Evolutionary conservation across 768 basidiomycete genomes (phyloP).

Genomic region (Xanthoconium stramineum): DNA sequence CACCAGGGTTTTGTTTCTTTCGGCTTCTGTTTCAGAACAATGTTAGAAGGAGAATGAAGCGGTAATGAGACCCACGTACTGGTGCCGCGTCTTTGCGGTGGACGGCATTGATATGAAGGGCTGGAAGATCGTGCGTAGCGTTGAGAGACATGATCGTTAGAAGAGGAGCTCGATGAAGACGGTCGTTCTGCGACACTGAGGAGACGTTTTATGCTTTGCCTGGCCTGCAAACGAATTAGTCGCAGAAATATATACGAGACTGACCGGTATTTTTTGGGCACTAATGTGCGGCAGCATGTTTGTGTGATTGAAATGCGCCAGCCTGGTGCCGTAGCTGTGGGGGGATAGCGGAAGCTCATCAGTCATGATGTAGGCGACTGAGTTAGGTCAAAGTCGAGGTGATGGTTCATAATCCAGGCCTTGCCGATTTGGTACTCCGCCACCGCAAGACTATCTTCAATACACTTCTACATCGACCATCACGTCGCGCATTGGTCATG

Average conservation of each 20-base stretch:
- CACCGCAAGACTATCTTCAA: slow-evolving; percentile 4
- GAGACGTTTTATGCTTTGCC: slow-evolving; percentile 9
- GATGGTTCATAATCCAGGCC: slow-evolving; percentile 29
- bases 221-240: slow-evolving; percentile 13
- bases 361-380: slow-evolving; percentile 24
- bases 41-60: slow-evolving; percentile 11
- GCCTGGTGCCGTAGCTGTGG: slow-evolving; percentile 35
- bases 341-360: slow-evolving; percentile 22
- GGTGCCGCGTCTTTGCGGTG: slow-evolving; percentile 19
- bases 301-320: slow-evolving; percentile 28
- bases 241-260: slow-evolving; percentile 27
- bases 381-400: slow-evolving; percentile 27
- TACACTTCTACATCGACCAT: slow-evolving; percentile 9
- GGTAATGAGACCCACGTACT: slow-evolving; percentile 18
- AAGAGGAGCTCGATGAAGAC: slow-evolving; percentile 3
- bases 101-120: not conserved
- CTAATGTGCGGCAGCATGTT: slow-evolving; percentile 25
- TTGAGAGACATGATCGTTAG: slow-evolving; percentile 9
- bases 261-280: slow-evolving; percentile 20
- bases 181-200: slow-evolving; percentile 10
- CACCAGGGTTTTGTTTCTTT: slow-evolving; percentile 20
- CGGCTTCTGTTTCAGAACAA: slow-evolving; percentile 17
- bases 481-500: slow-evolving; percentile 40
- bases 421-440: slow-evolving; percentile 35
- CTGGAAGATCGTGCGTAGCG: slow-evolving; percentile 13